Conservation (phyloP, 2,329 filamentous ascomycete genomes). For the Gyromitra esculenta region DNA sequence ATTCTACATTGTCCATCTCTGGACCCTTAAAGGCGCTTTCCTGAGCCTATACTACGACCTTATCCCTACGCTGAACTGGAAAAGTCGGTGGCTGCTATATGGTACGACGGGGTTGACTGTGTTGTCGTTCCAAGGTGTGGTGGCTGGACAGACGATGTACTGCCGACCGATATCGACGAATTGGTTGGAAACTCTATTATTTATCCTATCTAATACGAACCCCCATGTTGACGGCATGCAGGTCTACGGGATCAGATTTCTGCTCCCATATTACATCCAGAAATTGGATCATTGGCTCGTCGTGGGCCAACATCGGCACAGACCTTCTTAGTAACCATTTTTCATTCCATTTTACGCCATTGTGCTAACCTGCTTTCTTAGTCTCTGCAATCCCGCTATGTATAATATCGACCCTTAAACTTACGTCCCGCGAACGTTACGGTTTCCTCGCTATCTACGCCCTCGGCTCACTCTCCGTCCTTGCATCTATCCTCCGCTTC, state of each 20-base stretch:
- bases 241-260: conserved; percentile 39
- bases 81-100: conserved; percentile 44
- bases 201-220: background rate
- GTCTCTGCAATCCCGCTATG: conserved; percentile 46
- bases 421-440: conserved; percentile 41
- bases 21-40: conserved; percentile 51
- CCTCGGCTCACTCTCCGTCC: conserved; percentile 43
- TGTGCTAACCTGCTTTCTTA: conserved; percentile 11
- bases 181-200: conserved; percentile 18
- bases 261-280: conserved; percentile 45
- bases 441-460: conserved; percentile 46
- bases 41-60: conserved; percentile 49
- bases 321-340: conserved; percentile 43
- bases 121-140: conserved; percentile 39
- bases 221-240: conserved; percentile 1
- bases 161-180: conserved; percentile 47
- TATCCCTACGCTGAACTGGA: conserved; percentile 42
- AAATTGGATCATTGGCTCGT: conserved; percentile 45
- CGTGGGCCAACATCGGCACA: conserved; percentile 44
- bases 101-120: conserved; percentile 22
- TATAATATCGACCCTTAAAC: conserved; percentile 47
- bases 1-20: conserved; percentile 43
- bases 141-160: conserved; percentile 43
- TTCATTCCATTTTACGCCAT: background rate
- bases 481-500: conserved; percentile 48